Evolutionary conservation across 805 yeast genomes (phyloP), one percentile per base, ranked within the genome.

Genomic region (Ogataea nonfermentans): DNA sequence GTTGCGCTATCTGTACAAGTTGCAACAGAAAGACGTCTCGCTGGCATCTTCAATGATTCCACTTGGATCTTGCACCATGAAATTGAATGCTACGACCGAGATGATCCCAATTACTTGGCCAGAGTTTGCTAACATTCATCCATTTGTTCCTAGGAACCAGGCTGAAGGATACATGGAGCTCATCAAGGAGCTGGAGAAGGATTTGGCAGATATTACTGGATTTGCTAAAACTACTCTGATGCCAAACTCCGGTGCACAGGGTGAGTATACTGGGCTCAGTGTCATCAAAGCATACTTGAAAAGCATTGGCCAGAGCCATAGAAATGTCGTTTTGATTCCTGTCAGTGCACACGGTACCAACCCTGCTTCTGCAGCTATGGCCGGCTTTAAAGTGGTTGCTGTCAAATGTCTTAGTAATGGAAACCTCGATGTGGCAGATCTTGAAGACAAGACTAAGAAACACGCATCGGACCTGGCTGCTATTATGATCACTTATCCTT

Each of bases 231-330:
- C 95, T 14, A 85, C 97, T 2, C 68, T 87, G 44, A 95, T 88
- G 81, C 99, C 99, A 47, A 93, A 93, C 62, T 87, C 97, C 27
- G 99, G 99, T 51, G 98, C 99, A 27, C 96, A 91, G 65, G 99
- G 99, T 64, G 99, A 93, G 66, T 93, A 84, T 66, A 78, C 98
- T 11, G 99, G 99, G 20, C 71, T 93, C 44, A 78, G 95, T 44
- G 88, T 89, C 31, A 91, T 93, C 51, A 76, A 80, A 51, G 76
- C 84, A 26, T 93, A 86, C 61, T 77, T 85, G 51, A 76, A 79
- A 46, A 68, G 82, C 14, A 72, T 68, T 31, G 95, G 93, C 29
- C 82, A 89, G 57, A 63, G 73, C 12, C 68, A 79, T 43, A 77
- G 99, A 59, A 79, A 89, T 61, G 74, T 93, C 38, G 93, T 97